Evolutionary conservation across 2,329 filamentous ascomycete genomes (phyloP).

Genomic region (Cyphellophora europaea): DNA sequence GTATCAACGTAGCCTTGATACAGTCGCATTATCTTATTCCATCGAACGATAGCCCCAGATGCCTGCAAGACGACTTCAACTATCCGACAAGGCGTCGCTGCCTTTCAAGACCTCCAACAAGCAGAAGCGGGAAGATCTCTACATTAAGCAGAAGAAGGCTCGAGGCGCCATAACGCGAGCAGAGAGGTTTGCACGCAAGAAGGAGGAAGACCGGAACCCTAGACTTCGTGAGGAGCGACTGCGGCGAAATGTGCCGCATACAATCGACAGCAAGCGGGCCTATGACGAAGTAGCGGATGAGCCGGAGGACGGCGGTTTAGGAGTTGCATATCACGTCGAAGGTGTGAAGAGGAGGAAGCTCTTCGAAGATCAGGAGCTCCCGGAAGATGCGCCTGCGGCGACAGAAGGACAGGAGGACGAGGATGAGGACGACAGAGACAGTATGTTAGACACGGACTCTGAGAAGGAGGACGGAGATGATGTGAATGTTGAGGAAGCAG

Average conservation of each 20-base stretch:
- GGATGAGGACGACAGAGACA: conserved; percentile 52
- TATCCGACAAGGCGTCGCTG: conserved; percentile 28
- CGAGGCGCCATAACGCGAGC: conserved; percentile 67
- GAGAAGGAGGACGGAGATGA: conserved; percentile 6
- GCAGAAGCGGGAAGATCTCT: conserved; percentile 64
- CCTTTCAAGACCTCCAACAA: conserved; percentile 61
- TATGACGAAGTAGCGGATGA: conserved; percentile 68
- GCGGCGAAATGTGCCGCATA: conserved; percentile 67
- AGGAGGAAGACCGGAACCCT: conserved; percentile 78
- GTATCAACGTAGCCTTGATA: too few species aligned
- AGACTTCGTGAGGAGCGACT: conserved; percentile 63
- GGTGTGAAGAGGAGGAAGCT: conserved; percentile 38
- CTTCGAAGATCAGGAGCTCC: conserved; percentile 33
- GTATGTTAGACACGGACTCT: conserved; percentile 58
- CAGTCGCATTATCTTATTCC: too few species aligned
- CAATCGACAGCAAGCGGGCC: conserved; percentile 77
- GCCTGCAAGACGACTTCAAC: conserved; percentile 27
- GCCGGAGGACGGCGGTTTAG: conserved; percentile 34
- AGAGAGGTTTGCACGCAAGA: conserved; percentile 66
- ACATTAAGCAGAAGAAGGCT: conserved; percentile 70
- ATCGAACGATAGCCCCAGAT: conserved; percentile 25
- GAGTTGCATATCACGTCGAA: conserved; percentile 38
- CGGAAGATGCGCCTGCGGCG: conserved; percentile 36
- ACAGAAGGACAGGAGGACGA: conserved; percentile 26
- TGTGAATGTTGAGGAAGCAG: conserved; percentile 11